Base-by-base conservation (phyloP, 805 yeast genomes). In the Komagataella mondaviorum region DNA sequence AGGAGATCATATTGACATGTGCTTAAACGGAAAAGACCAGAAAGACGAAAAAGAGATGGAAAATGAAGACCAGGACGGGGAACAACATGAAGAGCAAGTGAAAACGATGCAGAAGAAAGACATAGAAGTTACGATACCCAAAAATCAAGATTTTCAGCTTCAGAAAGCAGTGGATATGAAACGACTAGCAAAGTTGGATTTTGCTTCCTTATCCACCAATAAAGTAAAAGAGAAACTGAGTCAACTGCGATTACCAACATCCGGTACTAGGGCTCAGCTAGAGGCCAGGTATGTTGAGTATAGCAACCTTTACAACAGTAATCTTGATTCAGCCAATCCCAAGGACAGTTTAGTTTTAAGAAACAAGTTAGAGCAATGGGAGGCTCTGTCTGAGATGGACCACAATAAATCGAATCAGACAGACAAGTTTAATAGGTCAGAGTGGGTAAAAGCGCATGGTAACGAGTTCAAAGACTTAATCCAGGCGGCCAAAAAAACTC, bases 211-310 rank as follows among this genome's bases (percentile, higher is more conserved):
- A 53, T 68, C 81, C 3, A 77, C 80, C 1, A 63, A 80, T 2
- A 80, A 81, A 57, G 66, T 89, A 10, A 81, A 81, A 56, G 80
- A 77, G 48, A 81, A 80, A 60, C 67, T 90, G 14, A 50, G 70
- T 1, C 71, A 75, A 6, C 61, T 78, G 20, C 77, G 78, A 12
- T 63, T 90, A 6, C 76, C 89, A 0, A 71, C 79, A 0, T 63
- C 62, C 7, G 98, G 97, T 0, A 65, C 83, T 1, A 71, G 87
- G 54, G 66, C 66, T 14, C 82, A 78, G 55, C 59, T 89, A 57
- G 90, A 86, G 54, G 66, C 75, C 17, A 67, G 98, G 45, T 85
- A 85, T 60, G 82, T 79, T 55, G 91, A 89, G 56, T 90, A 81
- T 68, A 79, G 84, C 52, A 78, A 81, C 36, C 60, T 88, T 8